phyloP scores from a whole-genome alignment of 345 rosid genomes.

The thale cress (Arabidopsis thaliana) region TAIR10.1 NC_003071.7:16325501-16326000 shows the following conservation, averaged over 20 bases:
- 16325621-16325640: slow-evolving; percentile 87
- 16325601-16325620: slow-evolving; percentile 96
- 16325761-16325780: slow-evolving; percentile 40
- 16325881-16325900: slow-evolving; percentile 6
- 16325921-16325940: not conserved
- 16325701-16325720: slow-evolving; percentile 40
- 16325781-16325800: slow-evolving; percentile 14
- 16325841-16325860: slow-evolving; percentile 4
- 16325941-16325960: not conserved
- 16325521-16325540: slow-evolving; percentile 84
- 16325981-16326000: not conserved
- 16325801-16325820: not conserved
- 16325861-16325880: not conserved
- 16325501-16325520: slow-evolving; percentile 83
- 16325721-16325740: slow-evolving; percentile 32
- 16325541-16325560: slow-evolving; percentile 61
- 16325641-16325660: slow-evolving; percentile 35
- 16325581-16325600: slow-evolving; percentile 90
- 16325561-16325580: slow-evolving; percentile 98
- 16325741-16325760: slow-evolving; percentile 31
- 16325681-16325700: not conserved
- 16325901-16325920: slow-evolving; percentile 1
- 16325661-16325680: not conserved
- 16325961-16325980: not conserved
- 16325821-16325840: not conserved